Base-by-base conservation (phyloP, 2,329 filamentous ascomycete genomes). In the Epichloe baconii region DNA sequence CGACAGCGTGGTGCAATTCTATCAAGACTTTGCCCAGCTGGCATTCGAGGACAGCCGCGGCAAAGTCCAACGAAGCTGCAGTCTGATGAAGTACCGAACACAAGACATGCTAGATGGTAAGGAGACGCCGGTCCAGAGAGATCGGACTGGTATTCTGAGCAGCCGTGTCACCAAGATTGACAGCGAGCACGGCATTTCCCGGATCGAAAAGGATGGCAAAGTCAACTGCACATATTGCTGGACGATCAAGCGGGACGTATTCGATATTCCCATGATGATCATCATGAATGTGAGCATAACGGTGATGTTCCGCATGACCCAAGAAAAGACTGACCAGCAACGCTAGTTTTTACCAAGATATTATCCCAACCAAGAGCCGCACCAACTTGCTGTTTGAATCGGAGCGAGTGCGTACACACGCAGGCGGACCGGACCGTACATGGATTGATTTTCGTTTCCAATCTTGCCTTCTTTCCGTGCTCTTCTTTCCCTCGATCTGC, bases 181-280 rank as follows among this genome's bases (percentile, higher is more conserved):
- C 59, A 81, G 83, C 50, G 83, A 88, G 66, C 78, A 86, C 55
- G 89, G 87, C 10, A 91, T 95, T 68, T 85, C 85, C 50, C 80
- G 82, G 62, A 77, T 95, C 14, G 88, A 87, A 62, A 85, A 82
- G 64, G 89, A 95, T 62, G 91, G 90, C 50, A 90, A 93, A 68
- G 86, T 97, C 52, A 87, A 95, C 64, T 96, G 90, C 71, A 89
- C 86, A 61, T 95, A 94, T 70, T 95, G 88, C 71, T 97, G 91
- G 90, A 91, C 88, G 56, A 90, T 97, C 55, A 95, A 95, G 71
- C 78, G 91, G 56, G 93, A 98, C 67, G 88, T 93, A 41, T 97
- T 97, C 71, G 91, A 97, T 71, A 95, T 97, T 68, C 93, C 93
- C 21, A 95, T 96, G 88, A 76, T 97, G 71, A 94, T 97, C 67